Base-by-base conservation (phyloP, 768 basidiomycete genomes). In the Leccinum longicurvipes region DNA sequence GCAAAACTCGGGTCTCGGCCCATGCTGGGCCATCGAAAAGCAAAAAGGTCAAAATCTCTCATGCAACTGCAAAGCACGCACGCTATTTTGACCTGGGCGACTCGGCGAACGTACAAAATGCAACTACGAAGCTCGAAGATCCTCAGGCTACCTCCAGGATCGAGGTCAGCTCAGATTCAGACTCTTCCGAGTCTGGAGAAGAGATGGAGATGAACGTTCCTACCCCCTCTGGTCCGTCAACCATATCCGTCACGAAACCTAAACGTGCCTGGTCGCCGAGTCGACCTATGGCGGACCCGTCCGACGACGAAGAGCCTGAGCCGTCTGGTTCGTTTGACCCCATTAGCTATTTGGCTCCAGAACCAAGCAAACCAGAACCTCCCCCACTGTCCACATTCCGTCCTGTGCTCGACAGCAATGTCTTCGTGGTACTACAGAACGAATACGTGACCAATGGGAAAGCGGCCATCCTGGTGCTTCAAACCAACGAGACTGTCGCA, bases 251-350 rank as follows among this genome's bases (percentile, higher is more conserved):
- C 54, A 50, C 62, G 50, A 54, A 62, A 41, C 60, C 51, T 21
- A 67, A 62, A 59, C 75, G 79, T 23, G 75, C 76, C 27, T 87
- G 83, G 82, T 86, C 85, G 2, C 86, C 86, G 0, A 87, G 82
- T 66, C 73, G 71, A 27, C 79, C 78, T 27, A 14, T 77, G 7
- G 58, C 62, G 1, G 79, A 80, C 57, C 82, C 81, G 2, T 81
- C 81, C 0, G 79, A 79, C 15, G 78, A 78, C 41, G 79, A 77
- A n/a, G 64, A 65, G 1, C 59, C 47, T 27, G 72, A 36, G 17
- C 17, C 42, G 14, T 23, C 42, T 44, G 21, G 42, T 7, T 48
- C 27, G 25, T 44, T 52, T 8, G 56, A 39, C 8, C 56, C 55
- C 9, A 6, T 41, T 8, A 19, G 23, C 4, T n/a, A 36, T 48